These are phyloP conservation scores for Closterium sp. DNA, from an alignment of 139 green algal species.

Conservation along the genomic window DNA sequence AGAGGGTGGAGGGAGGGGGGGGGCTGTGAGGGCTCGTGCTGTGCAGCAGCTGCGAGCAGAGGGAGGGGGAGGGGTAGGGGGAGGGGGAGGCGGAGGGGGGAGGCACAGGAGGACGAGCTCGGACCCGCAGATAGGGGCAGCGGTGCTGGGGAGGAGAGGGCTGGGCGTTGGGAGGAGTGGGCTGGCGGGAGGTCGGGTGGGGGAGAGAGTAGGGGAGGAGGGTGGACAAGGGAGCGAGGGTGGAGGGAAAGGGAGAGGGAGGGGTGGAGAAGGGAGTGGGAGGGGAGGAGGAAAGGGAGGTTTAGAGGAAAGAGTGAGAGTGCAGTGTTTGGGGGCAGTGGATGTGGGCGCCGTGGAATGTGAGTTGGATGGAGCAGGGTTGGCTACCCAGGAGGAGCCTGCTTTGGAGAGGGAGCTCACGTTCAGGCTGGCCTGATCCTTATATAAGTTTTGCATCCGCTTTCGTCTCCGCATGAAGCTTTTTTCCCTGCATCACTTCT, in stretches of 20 bases:
- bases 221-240: not conserved
- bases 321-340: not conserved
- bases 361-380: not conserved
- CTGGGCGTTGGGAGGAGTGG: not conserved
- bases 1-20: not conserved
- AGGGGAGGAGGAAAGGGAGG: not conserved
- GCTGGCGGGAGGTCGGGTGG: not conserved
- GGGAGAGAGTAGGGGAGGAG: not conserved
- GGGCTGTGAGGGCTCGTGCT: not conserved
- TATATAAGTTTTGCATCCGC: too few species aligned
- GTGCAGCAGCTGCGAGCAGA: not conserved
- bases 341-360: not conserved
- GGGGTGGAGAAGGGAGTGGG: not conserved
- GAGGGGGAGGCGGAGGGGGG: not conserved
- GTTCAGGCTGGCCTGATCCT: not conserved
- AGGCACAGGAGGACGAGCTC: not conserved
- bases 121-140: not conserved
- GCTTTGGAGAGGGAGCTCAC: not conserved
- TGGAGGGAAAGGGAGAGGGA: not conserved
- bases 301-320: not conserved
- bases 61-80: not conserved
- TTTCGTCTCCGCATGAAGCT: too few species aligned
- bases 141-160: not conserved
- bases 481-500: too few species aligned
- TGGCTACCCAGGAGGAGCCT: not conserved